Evolutionary conservation across 163 green algal species (phyloP).

Genomic region (Chloromonas sp.): DNA sequence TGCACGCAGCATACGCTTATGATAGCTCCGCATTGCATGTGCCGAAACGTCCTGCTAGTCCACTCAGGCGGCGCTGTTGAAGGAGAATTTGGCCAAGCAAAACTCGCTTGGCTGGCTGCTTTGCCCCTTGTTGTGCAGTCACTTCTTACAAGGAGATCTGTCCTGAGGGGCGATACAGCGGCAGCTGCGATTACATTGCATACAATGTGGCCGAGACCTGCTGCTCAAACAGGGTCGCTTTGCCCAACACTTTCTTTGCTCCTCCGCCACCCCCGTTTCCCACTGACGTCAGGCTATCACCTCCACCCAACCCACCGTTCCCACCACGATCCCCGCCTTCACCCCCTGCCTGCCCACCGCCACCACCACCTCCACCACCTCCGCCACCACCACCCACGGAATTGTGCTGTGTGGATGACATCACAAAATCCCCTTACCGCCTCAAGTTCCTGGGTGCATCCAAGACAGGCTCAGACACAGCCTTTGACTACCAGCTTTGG

Average conservation of each 20-base stretch:
- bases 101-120: too few species aligned
- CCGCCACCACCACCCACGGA: slow-evolving; percentile 22
- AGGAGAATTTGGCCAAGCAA: too few species aligned
- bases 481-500: slow-evolving; percentile 28
- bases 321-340: slow-evolving; percentile 3
- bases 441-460: slow-evolving; percentile 19
- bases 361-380: slow-evolving; percentile 18
- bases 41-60: too few species aligned
- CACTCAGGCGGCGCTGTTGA: too few species aligned
- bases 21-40: too few species aligned
- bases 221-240: slow-evolving; percentile 23
- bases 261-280: not conserved
- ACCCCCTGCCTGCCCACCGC: not conserved
- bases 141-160: slow-evolving; percentile 16
- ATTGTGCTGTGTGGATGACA: slow-evolving; percentile 35
- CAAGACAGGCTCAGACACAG: slow-evolving; percentile 31
- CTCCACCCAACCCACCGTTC: not conserved
- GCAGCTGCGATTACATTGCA: slow-evolving; percentile 28
- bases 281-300: slow-evolving; percentile 1
- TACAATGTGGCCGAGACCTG: slow-evolving; percentile 24
- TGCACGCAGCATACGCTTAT: too few species aligned
- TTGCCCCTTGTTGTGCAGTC: not conserved
- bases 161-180: slow-evolving; percentile 11
- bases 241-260: slow-evolving; percentile 12
- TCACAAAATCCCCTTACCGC: slow-evolving; percentile 26